These are phyloP conservation scores for Dictyostelium firmibasis DNA, from an alignment of 78 protist genomes.

Conservation along the genomic window DNA sequence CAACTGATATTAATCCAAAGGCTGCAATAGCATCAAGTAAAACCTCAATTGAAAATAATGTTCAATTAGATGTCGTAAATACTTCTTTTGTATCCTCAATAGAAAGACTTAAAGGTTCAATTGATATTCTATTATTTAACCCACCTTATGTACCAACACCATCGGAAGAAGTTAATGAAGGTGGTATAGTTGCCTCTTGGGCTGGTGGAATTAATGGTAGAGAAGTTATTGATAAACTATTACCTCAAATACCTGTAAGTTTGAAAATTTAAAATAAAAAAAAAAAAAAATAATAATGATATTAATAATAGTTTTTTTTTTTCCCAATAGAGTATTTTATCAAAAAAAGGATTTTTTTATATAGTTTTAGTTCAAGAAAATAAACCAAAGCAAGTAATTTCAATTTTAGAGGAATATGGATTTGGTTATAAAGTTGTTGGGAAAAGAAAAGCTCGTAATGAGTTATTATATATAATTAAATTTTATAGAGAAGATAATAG, in stretches of 20 bases:
- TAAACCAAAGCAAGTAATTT: constrained; percentile 53
- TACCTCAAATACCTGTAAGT: constrained; percentile 72
- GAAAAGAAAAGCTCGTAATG: constrained; percentile 45
- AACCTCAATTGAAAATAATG: constrained; percentile 42
- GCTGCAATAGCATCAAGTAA: constrained; percentile 31
- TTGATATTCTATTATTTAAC: constrained; percentile 83
- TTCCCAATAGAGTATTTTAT: constrained; percentile 40
- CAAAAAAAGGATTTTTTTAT: constrained; percentile 68
- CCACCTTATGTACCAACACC: constrained; percentile 90
- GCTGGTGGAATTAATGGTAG: constrained; percentile 83
- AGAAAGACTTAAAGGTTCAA: constrained; percentile 33
- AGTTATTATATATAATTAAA: constrained; percentile 39
- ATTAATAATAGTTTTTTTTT: not conserved
- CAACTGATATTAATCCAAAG: constrained; percentile 70
- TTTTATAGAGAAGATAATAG: constrained; percentile 5
- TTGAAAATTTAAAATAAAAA: not conserved
- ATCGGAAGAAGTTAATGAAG: constrained; percentile 67
- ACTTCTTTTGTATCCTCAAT: constrained; percentile 22
- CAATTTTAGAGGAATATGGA: constrained; percentile 8
- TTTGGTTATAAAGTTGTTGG: constrained; percentile 49
- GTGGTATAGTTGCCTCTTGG: constrained; percentile 82
- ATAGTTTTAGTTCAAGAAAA: constrained; percentile 80
- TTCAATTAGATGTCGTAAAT: constrained; percentile 36
- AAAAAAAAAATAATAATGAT: not conserved
- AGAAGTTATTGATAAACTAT: constrained; percentile 61